Evolutionary conservation across 2,329 filamentous ascomycete genomes (phyloP).

Genomic region (Colletotrichum lini): DNA sequence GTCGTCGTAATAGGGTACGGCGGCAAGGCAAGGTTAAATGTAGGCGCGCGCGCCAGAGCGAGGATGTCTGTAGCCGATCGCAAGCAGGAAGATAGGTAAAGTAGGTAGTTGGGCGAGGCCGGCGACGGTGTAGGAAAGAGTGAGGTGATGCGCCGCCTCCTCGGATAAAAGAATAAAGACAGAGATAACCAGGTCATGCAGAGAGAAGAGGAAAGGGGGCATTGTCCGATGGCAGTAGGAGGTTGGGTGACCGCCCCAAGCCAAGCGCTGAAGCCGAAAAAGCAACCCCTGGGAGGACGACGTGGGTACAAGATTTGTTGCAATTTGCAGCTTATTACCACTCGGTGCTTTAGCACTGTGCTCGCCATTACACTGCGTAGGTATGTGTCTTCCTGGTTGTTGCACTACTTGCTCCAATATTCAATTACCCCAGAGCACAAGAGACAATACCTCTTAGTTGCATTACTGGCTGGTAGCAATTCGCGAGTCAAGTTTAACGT

Average conservation of each 20-base stretch:
- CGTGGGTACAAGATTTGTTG: conserved; percentile 1
- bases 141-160: conserved; percentile 9
- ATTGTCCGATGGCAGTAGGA: background rate
- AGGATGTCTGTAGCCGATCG: conserved; percentile 25
- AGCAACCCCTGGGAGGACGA: background rate
- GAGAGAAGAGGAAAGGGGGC: conserved; percentile 1
- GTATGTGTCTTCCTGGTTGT: too few species aligned
- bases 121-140: conserved; percentile 16
- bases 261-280: background rate
- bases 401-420: too few species aligned
- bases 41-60: conserved; percentile 14
- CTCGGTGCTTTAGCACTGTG: conserved; percentile 1
- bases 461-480: background rate
- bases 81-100: background rate
- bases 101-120: background rate
- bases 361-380: too few species aligned
- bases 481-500: background rate
- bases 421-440: too few species aligned
- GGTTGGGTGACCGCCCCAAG: background rate
- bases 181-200: background rate
- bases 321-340: background rate
- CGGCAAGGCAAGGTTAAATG: conserved; percentile 3
- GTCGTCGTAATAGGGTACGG: conserved; percentile 22
- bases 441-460: background rate
- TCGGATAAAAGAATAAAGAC: background rate